Base-by-base conservation (phyloP, 1,284 basidiomycete species). In the Rhodotorula sp. region DNA sequence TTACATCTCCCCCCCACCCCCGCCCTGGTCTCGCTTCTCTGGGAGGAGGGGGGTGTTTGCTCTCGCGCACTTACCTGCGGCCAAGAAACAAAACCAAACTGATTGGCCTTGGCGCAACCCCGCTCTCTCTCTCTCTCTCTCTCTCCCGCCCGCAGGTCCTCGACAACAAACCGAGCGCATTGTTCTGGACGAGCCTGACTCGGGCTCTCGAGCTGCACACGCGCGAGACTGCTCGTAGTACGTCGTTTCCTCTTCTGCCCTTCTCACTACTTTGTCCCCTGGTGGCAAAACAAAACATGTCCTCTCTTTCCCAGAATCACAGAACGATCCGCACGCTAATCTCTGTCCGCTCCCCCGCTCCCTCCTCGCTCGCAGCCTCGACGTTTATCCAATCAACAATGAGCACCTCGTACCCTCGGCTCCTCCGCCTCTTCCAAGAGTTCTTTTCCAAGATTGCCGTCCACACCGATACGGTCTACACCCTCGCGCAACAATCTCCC, bases 401-500 rank as follows among this genome's bases (percentile, higher is more conserved):
- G 30, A 88, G 89, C 76, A 83, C 86, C 4, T 90, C 91, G 29
- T 97, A 98, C 81, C 91, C 93, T 2, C 86, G 87, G 62, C 83
- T 98, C 6, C 80, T 98, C 12, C 86, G 95, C 20, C 84, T 96
- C 18, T 94, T 98, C 80, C 94, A 98, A 66, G 93, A 94, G 54
- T 95, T 98, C 81, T 97, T 98, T 79, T 88, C 90, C 26, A 94
- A 94, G 80, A 94, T 97, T 61, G 87, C 92, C 1, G 89, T 96
- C 7, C 91, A 96, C 77, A 96, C 95, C 0, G 94, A 97, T 79
- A 95, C 95, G 0, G 83, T 91, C 6, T 98, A 98, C 79, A 89
- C 87, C 0, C 85, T 87, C 61, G 84, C 86, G 10, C 85, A 90
- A 63, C 95, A 97, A 82, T 94, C 91, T 91, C 90, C 93, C 44